Conservation (phyloP, 768 basidiomycete genomes). For the Termitomyces titanicus region DNA sequence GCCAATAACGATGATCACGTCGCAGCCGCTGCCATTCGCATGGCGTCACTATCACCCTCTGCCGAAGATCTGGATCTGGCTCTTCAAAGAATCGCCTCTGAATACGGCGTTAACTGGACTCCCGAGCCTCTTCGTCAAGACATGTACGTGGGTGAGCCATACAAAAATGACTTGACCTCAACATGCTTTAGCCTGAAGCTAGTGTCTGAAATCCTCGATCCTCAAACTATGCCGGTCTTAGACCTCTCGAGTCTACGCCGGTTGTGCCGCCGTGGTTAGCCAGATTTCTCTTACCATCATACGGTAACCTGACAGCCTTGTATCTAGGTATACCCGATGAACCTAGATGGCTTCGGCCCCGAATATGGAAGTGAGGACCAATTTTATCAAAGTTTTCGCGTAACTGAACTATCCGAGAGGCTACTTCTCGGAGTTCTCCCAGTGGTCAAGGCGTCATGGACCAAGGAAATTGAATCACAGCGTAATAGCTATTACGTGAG, state of each 20-base stretch:
- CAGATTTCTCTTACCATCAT: too few species aligned
- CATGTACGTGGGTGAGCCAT: conserved; percentile 39
- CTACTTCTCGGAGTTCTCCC: conserved; percentile 64
- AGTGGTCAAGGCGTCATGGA: conserved; percentile 53
- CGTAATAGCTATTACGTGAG: conserved; percentile 72
- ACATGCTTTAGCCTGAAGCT: conserved; percentile 39
- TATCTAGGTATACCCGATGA: conserved; percentile 66
- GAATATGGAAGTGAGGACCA: conserved; percentile 68
- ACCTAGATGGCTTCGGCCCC: conserved; percentile 71
- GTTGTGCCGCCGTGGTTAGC: conserved; percentile 59
- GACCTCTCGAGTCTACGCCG: conserved; percentile 53
- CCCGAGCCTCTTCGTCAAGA: conserved; percentile 61
- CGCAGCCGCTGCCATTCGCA: conserved; percentile 50
- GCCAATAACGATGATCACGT: conserved; percentile 51
- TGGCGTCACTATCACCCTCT: conserved; percentile 50
- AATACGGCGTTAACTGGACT: conserved; percentile 54
- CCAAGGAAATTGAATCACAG: conserved; percentile 52
- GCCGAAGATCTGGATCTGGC: conserved; percentile 53
- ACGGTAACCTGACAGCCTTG: conserved; percentile 1
- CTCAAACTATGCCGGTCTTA: conserved; percentile 42
- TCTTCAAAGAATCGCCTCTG: conserved; percentile 49
- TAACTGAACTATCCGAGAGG: conserved; percentile 28
- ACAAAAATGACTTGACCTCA: not conserved
- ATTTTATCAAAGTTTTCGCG: not conserved
- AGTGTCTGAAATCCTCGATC: conserved; percentile 61